phyloP scores from a whole-genome alignment of 225 moss, liverwort and hornwort genomes.

The Pseudoscleropodium purum region DNA sequence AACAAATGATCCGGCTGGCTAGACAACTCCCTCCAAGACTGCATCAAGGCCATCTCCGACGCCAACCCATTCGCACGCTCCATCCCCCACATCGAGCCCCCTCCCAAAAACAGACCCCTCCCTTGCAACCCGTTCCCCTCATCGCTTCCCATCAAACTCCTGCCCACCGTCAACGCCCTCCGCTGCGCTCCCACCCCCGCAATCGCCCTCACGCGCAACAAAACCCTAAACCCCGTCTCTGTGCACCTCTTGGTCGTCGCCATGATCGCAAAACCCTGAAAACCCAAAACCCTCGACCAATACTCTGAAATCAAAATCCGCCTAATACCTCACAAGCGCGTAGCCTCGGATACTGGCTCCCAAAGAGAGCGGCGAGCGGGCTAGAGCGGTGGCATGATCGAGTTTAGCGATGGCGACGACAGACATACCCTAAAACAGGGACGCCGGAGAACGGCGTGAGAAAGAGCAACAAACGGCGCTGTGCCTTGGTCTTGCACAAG shows the following conservation, averaged over 20 bases:
- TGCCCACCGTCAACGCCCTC: slow-evolving; percentile 17
- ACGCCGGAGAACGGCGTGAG: background rate
- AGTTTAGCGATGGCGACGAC: background rate
- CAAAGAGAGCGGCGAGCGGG: background rate
- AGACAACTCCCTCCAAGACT: slow-evolving; percentile 20
- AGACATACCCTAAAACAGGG: background rate
- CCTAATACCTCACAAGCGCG: background rate
- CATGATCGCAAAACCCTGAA: slow-evolving; percentile 14
- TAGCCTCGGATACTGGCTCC: background rate
- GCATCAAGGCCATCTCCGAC: slow-evolving; percentile 20
- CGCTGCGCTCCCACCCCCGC: slow-evolving; percentile 11
- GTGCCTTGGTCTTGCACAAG: background rate
- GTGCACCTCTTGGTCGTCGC: slow-evolving; percentile 29
- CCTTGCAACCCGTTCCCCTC: slow-evolving; percentile 2
- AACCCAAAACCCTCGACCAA: background rate
- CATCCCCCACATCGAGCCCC: slow-evolving; percentile 3
- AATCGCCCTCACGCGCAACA: slow-evolving; percentile 22
- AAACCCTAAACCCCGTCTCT: slow-evolving; percentile 16
- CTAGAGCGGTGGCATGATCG: slow-evolving; percentile 5
- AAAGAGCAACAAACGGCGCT: background rate
- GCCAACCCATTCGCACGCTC: slow-evolving; percentile 5
- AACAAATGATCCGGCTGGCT: slow-evolving; percentile 31
- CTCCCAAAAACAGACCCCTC: slow-evolving; percentile 9
- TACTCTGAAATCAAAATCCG: background rate
- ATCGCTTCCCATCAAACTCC: slow-evolving; percentile 8